Evolutionary conservation across 2,329 filamentous ascomycete genomes (phyloP), one percentile per base, ranked within the genome.

Genomic region (Apiospora aurea): DNA sequence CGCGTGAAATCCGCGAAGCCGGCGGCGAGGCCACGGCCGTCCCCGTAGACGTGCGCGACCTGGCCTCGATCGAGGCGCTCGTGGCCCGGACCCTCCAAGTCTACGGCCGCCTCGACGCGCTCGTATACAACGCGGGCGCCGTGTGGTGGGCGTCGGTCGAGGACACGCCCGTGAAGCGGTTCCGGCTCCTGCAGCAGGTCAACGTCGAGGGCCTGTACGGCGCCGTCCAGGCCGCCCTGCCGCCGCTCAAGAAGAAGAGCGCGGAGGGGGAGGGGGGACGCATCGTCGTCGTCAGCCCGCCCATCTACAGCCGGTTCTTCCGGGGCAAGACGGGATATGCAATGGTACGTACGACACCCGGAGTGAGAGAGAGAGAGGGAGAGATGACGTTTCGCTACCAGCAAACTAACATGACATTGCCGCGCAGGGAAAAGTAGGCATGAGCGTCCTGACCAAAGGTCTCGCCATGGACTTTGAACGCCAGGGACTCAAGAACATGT

Each of bases 301-400:
- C 94, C 1, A 95, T 97, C 72, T 97, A 97, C 81, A 93, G 90
- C 74, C 87, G 94, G 43, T 97, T 97, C 82, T 95, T 96, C 81
- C 84, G 93, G 29, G 94, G 94, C 14, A 97, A 97, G 87, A 93
- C 94, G 1, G 93, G 92, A 18, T 97, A 97, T 82, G 93, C 94
- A 2, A 86, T 90, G 82, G 90, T 57, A 51, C 11, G 47, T 16
- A 49, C 18, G 46, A n/a, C 8, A 11, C 21, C 18, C 8, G n/a
- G 8, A 49, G 7, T n/a, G 46, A 49, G 26, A 21, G 16, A 61
- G 29, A 11, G 21, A 49, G 26, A 38, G 16, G 34, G 16, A 11
- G 2, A 38, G 8, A 29, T 16, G 1, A 21, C 29, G 2, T 14
- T 38, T 13, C 18, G 13, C 18, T 43, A 13, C 16, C 2, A 26